These are phyloP conservation scores for Aspergillus neotritici DNA, from an alignment of 2,329 filamentous ascomycete species.

Conservation along the genomic window DNA sequence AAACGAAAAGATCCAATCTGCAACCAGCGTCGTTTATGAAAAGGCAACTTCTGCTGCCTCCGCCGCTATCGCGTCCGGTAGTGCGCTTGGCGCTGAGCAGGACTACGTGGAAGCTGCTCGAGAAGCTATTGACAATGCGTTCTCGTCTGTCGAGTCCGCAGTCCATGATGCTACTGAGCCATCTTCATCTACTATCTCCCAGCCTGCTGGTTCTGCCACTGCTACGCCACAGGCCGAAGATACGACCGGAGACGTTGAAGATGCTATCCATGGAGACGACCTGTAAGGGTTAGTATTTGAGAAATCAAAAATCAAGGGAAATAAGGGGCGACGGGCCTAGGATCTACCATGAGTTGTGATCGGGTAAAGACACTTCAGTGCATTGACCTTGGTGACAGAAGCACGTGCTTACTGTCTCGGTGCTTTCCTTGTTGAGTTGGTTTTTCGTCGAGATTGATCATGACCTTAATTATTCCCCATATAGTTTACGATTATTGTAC, in stretches of 20 bases:
- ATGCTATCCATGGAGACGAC: conserved; percentile 32
- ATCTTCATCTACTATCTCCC: too few species aligned
- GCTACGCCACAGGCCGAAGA: conserved; percentile 36
- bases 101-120: neutral
- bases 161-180: too few species aligned
- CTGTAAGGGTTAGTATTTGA: conserved; percentile 13
- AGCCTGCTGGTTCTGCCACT: neutral
- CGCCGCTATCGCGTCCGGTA: too few species aligned
- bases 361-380: neutral
- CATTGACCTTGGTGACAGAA: too few species aligned
- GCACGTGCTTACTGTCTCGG: too few species aligned
- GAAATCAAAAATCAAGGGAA: neutral
- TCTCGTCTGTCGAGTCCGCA: too few species aligned
- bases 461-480: conserved; percentile 30
- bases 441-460: conserved; percentile 7
- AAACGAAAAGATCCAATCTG: neutral
- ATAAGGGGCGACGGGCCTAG: too few species aligned
- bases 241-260: conserved; percentile 43
- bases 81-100: too few species aligned
- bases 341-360: conserved; percentile 15
- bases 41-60: too few species aligned
- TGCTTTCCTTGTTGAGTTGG: conserved; percentile 7
- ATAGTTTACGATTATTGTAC: conserved; percentile 28
- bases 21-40: neutral
- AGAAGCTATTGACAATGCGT: too few species aligned